Evolutionary conservation across 768 basidiomycete genomes (phyloP), one percentile per base, ranked within the genome.

Genomic region (Mycena haematopus): DNA sequence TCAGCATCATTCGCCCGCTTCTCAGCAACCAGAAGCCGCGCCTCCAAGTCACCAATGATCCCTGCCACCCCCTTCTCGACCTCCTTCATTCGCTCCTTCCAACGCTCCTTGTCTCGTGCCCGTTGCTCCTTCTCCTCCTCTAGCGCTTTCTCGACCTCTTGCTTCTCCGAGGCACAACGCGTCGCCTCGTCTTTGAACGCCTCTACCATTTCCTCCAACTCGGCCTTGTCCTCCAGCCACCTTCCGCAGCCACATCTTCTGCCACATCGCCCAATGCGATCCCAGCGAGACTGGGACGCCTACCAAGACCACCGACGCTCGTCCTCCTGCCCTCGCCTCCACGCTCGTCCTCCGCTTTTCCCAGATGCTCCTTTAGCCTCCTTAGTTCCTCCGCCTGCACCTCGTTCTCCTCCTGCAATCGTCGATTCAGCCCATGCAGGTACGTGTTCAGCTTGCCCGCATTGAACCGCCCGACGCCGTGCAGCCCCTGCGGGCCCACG

Each of bases 331-430:
- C 56, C 65, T 70, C 56, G 68, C 73, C 33, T 72, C 58, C 56
- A 65, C 71, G 36, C 21, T 77, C 78, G 58, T 85, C 89, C 68
- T 87, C 89, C 54, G 84, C 72, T 58, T 72, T 79, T 61, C 75
- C 77, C 25, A 92, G 75, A n/a, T 77, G 79, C 58, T 85, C 89
- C 68, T 88, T 89, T 54, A 85, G 71, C 59, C 73, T 79, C 61
- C 75, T 77, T 24, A 93, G 69, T 59, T 84, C 79, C 50, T 82
- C 82, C 6, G 86, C 72, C 9, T 95, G 79, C 14, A 70, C 75
- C 70, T 92, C 84, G 71, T 95, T 96, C 78, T 96, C 95, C 72
- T 94, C 91, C 67, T 92, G 90, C 57, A 96, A 72, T 58, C 89
- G 82, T 46, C 88, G 79, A 73, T 96, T 96, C 53, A 96, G 79